Percentiles rank a stretch among this genome's conserved stretches.
These are phyloP conservation scores for Phoma sp. DNA, from an alignment of 2,329 filamentous ascomycete species.

Conservation along the genomic window DNA sequence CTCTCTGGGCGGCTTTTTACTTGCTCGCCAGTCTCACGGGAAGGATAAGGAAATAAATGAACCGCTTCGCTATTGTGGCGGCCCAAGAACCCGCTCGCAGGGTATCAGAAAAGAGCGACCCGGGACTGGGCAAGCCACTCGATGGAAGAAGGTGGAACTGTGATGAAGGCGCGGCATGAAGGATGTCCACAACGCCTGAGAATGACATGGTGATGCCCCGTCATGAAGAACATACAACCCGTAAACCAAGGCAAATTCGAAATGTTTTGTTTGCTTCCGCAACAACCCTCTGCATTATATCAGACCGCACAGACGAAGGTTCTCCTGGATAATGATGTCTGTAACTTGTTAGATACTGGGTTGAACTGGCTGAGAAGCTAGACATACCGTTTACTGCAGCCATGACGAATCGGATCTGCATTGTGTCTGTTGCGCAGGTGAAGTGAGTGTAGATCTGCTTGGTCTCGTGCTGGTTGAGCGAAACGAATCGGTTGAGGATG, in stretches of 20 bases:
- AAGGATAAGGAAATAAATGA: slow-evolving; percentile 20
- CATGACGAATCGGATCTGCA: slow-evolving; percentile 99
- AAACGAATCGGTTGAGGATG: slow-evolving; percentile 98
- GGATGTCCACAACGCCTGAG: slow-evolving; percentile 47
- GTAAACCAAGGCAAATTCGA: slow-evolving; percentile 41
- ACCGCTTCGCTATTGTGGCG: slow-evolving; percentile 29
- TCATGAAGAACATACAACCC: slow-evolving; percentile 46
- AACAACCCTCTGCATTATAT: slow-evolving; percentile 67
- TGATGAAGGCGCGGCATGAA: slow-evolving; percentile 28
- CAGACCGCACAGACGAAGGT: slow-evolving; percentile 93
- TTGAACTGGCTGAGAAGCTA: neutral
- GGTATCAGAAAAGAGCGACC: slow-evolving; percentile 45
- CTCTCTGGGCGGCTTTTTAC: slow-evolving; percentile 17
- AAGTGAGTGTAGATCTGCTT: slow-evolving; percentile 99
- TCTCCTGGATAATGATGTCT: slow-evolving; percentile 99
- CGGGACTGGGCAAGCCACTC: slow-evolving; percentile 40
- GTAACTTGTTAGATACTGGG: slow-evolving; percentile 50
- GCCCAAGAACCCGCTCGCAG: slow-evolving; percentile 36
- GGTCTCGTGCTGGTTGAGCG: slow-evolving; percentile 97
- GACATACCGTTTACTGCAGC: slow-evolving; percentile 94
- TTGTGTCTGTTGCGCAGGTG: slow-evolving; percentile 97
- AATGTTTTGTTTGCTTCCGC: slow-evolving; percentile 35
- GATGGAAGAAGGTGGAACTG: slow-evolving; percentile 32
- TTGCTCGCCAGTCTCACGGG: slow-evolving; percentile 20
- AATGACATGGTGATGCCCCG: slow-evolving; percentile 39